phyloP scores from a whole-genome alignment of 768 basidiomycete genomes.

The Lactarius deliciosus region DNA sequence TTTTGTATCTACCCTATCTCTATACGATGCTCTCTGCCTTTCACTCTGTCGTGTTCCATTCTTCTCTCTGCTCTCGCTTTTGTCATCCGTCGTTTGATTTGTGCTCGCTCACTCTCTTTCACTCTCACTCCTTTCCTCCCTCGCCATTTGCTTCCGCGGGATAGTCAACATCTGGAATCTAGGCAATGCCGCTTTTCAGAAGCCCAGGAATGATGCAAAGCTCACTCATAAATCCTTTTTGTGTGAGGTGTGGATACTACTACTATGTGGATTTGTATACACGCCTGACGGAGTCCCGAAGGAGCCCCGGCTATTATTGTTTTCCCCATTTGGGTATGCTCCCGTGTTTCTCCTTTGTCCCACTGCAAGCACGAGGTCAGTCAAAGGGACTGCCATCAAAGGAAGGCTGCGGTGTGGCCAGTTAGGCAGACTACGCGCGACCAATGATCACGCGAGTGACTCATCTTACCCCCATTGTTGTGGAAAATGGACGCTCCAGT shows the following conservation, averaged over 20 bases:
- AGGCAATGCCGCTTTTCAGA: conserved; percentile 17
- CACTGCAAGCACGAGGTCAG: background rate
- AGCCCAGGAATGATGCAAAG: conserved; percentile 6
- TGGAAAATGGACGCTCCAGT: conserved; percentile 2
- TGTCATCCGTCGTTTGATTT: conserved; percentile 13
- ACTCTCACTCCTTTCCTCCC: background rate
- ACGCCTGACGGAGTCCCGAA: background rate
- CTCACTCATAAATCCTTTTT: background rate
- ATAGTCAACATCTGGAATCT: conserved; percentile 18
- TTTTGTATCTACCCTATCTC: conserved; percentile 10
- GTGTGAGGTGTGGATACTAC: conserved; percentile 2
- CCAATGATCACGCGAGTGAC: conserved; percentile 5
- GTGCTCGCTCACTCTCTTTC: conserved; percentile 16
- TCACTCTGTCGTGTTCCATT: conserved; percentile 3
- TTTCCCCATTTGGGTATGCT: conserved; percentile 14
- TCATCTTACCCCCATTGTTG: conserved; percentile 18
- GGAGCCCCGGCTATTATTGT: conserved; percentile 13
- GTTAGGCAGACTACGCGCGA: background rate
- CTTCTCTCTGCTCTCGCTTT: conserved; percentile 16
- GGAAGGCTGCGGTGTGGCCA: conserved; percentile 12
- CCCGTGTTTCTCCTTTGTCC: background rate
- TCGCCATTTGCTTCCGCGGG: conserved; percentile 10
- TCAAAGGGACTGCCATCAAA: conserved; percentile 26
- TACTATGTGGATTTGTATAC: background rate
- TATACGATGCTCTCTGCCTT: background rate